phyloP scores from a whole-genome alignment of 2,329 filamentous ascomycete species.

The Aureobasidium sp. region DNA sequence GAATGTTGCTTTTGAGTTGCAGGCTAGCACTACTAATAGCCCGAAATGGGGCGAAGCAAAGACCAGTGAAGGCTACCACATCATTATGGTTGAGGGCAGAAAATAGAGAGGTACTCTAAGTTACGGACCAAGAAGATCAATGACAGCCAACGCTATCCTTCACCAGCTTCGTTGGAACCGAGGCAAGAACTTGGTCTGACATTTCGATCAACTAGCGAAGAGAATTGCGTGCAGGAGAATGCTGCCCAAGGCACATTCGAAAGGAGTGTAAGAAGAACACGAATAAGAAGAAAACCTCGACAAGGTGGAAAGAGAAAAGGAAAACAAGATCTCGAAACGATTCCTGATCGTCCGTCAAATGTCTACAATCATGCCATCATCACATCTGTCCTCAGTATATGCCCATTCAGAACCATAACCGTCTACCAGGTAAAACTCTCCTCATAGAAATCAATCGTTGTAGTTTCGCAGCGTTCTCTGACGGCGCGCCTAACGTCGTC shows the following conservation, averaged over 20 bases:
- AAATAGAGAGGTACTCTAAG: constrained; percentile 32
- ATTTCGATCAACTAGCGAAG: neutral
- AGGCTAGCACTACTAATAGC: constrained; percentile 54
- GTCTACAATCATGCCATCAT: neutral
- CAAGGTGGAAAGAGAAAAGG: neutral
- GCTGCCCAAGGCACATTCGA: neutral
- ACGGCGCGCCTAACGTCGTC: constrained; percentile 66
- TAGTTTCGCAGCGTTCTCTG: constrained; percentile 53
- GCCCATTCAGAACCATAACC: neutral
- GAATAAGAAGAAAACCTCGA: neutral
- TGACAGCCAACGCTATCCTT: neutral
- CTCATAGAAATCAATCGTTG: constrained; percentile 69
- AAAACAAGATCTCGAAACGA: neutral
- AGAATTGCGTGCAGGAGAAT: neutral
- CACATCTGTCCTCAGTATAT: neutral
- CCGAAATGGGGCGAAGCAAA: constrained; percentile 64
- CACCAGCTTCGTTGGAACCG: neutral
- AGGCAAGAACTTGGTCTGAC: neutral
- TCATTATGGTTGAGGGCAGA: constrained; percentile 67
- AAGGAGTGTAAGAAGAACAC: constrained; percentile 10
- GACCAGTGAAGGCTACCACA: constrained; percentile 69
- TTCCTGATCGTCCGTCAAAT: neutral
- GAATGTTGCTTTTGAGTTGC: constrained; percentile 61
- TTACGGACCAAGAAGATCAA: neutral
- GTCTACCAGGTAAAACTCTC: constrained; percentile 62